These are phyloP conservation scores for Suillus plorans DNA, from an alignment of 768 basidiomycete genomes.

Conservation along the genomic window DNA sequence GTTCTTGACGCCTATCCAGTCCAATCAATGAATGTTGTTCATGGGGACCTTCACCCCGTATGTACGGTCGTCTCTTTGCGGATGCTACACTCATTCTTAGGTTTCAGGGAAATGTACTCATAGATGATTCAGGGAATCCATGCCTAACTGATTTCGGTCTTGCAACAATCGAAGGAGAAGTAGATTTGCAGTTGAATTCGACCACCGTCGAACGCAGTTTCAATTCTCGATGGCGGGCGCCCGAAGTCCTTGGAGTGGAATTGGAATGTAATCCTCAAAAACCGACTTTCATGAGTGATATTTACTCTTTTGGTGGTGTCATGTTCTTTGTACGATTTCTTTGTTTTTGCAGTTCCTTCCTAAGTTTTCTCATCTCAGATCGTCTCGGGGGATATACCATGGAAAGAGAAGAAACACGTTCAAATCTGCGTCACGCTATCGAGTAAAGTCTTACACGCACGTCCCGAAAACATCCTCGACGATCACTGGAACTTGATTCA, in stretches of 20 bases:
- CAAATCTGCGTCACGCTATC: background rate
- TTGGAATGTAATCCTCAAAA: background rate
- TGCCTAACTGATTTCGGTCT: background rate
- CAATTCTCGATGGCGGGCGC: background rate
- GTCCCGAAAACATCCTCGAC: background rate
- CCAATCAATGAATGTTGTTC: background rate
- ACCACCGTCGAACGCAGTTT: background rate
- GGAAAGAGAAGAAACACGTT: background rate
- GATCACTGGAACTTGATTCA: background rate
- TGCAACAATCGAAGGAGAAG: background rate
- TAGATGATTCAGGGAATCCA: background rate
- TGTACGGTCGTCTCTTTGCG: background rate
- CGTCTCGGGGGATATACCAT: background rate
- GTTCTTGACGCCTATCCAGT: background rate
- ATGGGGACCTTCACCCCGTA: background rate
- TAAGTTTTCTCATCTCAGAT: background rate
- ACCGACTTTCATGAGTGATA: background rate
- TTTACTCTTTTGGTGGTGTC: background rate
- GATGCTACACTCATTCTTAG: background rate
- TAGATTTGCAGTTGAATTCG: background rate
- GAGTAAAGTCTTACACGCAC: fast-evolving
- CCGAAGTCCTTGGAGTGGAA: background rate
- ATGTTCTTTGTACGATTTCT: background rate
- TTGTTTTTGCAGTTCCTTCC: background rate
- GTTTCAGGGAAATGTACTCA: background rate